Evolutionary conservation across 1,139 yeast genomes (phyloP), one percentile per base, ranked within the genome.

Genomic region (Blastobotrys serpentis): DNA sequence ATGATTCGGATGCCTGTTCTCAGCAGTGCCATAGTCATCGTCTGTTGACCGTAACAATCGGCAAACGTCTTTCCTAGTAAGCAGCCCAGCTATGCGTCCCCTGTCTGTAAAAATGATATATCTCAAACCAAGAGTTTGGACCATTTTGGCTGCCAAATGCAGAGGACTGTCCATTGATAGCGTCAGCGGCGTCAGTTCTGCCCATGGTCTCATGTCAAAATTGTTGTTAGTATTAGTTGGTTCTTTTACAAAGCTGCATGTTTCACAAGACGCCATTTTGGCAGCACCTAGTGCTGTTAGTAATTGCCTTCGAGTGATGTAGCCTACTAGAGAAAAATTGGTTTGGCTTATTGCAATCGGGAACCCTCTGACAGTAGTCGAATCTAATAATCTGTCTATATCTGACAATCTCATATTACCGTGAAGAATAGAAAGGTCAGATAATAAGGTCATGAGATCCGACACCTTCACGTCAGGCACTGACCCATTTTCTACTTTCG

Each of bases 21-120:
- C 11, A 21, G 41, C 19, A 5, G 30, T 21, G n/a, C 30, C 44
- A 11, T 39, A 17, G 10, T 33, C 21, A 13, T 40, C 48, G 7
- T 43, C 47, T 1, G 48, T 23, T 2, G 57, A 48, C 19, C 54
- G 57, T 29, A 64, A 48, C 34, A 79, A 79, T 41, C 81, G 69
- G 56, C 86, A 69, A 2, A 85, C 70, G 59, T 85, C 92, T 57
- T 84, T 83, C 56, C 83, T 73, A 0, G 94, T 84, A 1, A 86
- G 67, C n/a, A 83, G 57, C 0, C 95, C 95, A 10, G 51, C 50
- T 16, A 64, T 48, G 14, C 56, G 52, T 19, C 68, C 67, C 36
- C 53, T 53, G 38, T 88, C 86, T 10, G 78, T 78, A 3, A 80
- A 70, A 18, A 79, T 59, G 37, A 79, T 68, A 51, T 70, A 73